Conservation (phyloP, 1,139 yeast genomes). For the Yamadazyma pseudoaaseri region DNA sequence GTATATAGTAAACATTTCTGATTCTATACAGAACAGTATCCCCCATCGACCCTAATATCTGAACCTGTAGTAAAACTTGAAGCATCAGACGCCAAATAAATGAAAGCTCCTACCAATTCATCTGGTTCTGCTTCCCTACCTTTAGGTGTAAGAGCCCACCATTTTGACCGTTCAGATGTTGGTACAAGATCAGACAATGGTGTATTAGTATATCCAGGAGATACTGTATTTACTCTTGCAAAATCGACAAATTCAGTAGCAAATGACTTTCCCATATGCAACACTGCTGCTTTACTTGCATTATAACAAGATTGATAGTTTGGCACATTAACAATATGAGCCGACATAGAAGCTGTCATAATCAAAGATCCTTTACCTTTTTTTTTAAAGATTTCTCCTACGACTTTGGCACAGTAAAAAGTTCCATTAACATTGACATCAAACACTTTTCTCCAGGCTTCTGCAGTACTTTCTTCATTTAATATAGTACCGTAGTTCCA, state of each 20-base stretch:
- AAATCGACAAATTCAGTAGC: conserved; percentile 54
- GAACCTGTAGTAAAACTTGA: conserved; percentile 43
- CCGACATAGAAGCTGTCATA: conserved; percentile 61
- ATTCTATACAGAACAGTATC: conserved; percentile 30
- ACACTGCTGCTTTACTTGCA: conserved; percentile 54
- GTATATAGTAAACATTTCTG: too few species aligned
- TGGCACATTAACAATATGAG: conserved; percentile 52
- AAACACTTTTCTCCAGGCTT: conserved; percentile 51
- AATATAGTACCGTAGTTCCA: conserved; percentile 71
- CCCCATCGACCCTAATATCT: conserved; percentile 47
- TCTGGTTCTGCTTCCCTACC: conserved; percentile 39
- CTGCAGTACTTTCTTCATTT: conserved; percentile 43
- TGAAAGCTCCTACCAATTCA: conserved; percentile 42
- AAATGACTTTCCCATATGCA: conserved; percentile 49
- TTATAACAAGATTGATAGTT: conserved; percentile 55
- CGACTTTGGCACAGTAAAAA: conserved; percentile 55
- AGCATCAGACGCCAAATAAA: conserved; percentile 39
- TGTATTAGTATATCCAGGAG: conserved; percentile 55
- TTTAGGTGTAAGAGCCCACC: conserved; percentile 37
- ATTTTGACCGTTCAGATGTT: conserved; percentile 26
- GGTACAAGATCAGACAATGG: conserved; percentile 50
- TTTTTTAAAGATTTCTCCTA: conserved; percentile 46
- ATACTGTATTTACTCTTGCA: conserved; percentile 52
- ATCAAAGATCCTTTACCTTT: conserved; percentile 53
- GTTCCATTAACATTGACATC: conserved; percentile 56